phyloP scores from a whole-genome alignment of 768 basidiomycete genomes.

The Lactifluus rugatus region DNA sequence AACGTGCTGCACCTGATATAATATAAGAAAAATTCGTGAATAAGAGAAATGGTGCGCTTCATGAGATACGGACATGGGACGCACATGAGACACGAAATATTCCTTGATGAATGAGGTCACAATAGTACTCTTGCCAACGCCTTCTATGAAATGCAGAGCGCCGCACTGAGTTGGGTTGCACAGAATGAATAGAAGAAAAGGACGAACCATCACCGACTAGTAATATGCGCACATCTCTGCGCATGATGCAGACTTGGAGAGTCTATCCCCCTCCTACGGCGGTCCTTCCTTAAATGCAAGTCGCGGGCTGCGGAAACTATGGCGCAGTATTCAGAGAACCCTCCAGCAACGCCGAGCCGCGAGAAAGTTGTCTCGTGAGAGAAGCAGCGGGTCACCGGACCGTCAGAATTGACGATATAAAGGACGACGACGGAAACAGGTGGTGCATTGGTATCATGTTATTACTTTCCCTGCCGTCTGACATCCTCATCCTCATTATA shows the following conservation, averaged over 20 bases:
- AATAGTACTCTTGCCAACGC: conserved; percentile 96
- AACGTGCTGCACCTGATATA: conserved; percentile 94
- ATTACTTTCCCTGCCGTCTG: conserved; percentile 12
- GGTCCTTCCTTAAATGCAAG: too few relatives aligned
- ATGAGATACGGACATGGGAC: conserved; percentile 19
- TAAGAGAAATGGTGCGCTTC: neutral
- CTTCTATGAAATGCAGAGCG: conserved; percentile 47
- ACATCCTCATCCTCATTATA: conserved; percentile 18
- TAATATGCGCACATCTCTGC: conserved; percentile 88
- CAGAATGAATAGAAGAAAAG: neutral
- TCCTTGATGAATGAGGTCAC: conserved; percentile 96
- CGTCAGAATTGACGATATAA: neutral
- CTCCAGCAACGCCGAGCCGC: too few relatives aligned
- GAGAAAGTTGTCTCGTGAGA: too few relatives aligned
- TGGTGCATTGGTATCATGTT: too few relatives aligned
- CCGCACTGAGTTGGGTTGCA: neutral
- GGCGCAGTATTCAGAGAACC: too few relatives aligned
- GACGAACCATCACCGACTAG: conserved; percentile 85
- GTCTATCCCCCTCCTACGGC: too few relatives aligned
- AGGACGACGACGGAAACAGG: neutral
- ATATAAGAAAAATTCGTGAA: conserved; percentile 5
- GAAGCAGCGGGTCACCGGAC: too few relatives aligned
- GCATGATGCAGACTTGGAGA: too few relatives aligned
- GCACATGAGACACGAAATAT: conserved; percentile 81
- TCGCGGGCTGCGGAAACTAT: too few relatives aligned